Evolutionary conservation across 1,139 yeast species (phyloP), one percentile per base, ranked within the genome.

Genomic region (Suhomyces anneliseae): DNA sequence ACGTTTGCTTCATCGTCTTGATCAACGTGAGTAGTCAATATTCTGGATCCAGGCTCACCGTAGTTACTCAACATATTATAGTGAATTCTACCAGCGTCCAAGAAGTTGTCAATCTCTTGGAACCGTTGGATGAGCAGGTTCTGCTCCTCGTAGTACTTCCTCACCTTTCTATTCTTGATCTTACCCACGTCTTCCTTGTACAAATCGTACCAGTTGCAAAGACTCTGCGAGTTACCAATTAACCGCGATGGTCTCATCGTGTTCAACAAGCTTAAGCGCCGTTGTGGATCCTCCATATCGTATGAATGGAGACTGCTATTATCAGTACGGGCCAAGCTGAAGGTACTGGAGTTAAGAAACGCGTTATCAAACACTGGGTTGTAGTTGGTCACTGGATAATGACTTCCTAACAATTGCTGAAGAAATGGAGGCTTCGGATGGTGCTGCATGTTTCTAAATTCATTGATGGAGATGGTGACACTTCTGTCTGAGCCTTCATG

Each of bases 41-140:
- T 43, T n/a, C 50, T 38, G 2, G 54, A 55, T 51, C 70, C 76
- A 39, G 69, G 38, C 9, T 52, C 72, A 9, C 81, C 82, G 57
- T 87, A 87, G 44, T 79, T 82, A 46, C 80, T 73, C 44, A 87
- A 73, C 81, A 87, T 82, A 40, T 79, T 76, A 49, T 77, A 73
- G 54, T 85, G 89, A 48, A 87, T 64, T 42, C 66, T 76, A 1
- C 90, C 92, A 3, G 90, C 81, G 60, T 86, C 95, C 43, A 87
- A 70, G 47, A 86, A 70, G 46, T 74, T 69, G 60, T 87, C 95
- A 32, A 87, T 81, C 51, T 81, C 86, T 42, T 66, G 64, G 54
- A 80, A 85, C 45, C 80, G 71, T 31, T 76, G 79, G 49, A 86
- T 81, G 48, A 83, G 62, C 33, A 72, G 78, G 58, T 87, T 86